These are phyloP conservation scores for Nelumbo lutea DNA, from an alignment of 164 flowering plant species.

Conservation along the genomic window DNA sequence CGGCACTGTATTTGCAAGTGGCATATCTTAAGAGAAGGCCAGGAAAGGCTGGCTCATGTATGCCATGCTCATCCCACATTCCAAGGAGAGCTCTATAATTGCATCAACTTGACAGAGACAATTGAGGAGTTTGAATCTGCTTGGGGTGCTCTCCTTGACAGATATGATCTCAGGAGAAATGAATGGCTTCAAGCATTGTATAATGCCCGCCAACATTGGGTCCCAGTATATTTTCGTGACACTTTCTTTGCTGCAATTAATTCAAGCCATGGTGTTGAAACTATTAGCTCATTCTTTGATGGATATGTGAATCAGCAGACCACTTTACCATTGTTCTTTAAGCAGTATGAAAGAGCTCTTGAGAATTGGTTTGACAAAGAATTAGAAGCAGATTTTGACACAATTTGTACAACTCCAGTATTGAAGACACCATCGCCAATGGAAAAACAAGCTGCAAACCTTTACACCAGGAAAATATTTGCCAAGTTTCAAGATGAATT, in stretches of 20 bases:
- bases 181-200: constrained; percentile 71
- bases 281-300: constrained; percentile 42
- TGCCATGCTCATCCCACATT: constrained; percentile 48
- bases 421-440: constrained; percentile 61
- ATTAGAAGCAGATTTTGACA: constrained; percentile 54
- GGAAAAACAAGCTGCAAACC: constrained; percentile 61
- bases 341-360: constrained; percentile 51
- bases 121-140: constrained; percentile 65
- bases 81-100: constrained; percentile 52
- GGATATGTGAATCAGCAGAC: constrained; percentile 48
- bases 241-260: constrained; percentile 57
- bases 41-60: constrained; percentile 54
- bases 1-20: constrained; percentile 65
- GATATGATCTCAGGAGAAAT: constrained; percentile 45
- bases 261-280: constrained; percentile 31
- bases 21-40: constrained; percentile 70
- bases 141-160: constrained; percentile 53
- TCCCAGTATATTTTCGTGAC: constrained; percentile 61
- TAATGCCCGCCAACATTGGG: constrained; percentile 60
- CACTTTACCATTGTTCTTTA: constrained; percentile 41
- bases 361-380: constrained; percentile 47
- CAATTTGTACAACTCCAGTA: constrained; percentile 41
- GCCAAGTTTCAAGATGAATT: constrained; percentile 57
- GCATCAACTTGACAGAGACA: constrained; percentile 60
- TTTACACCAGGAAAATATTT: constrained; percentile 48